phyloP scores from a whole-genome alignment of 2,329 filamentous ascomycete species.

The Colletotrichum tofieldiae region DNA sequence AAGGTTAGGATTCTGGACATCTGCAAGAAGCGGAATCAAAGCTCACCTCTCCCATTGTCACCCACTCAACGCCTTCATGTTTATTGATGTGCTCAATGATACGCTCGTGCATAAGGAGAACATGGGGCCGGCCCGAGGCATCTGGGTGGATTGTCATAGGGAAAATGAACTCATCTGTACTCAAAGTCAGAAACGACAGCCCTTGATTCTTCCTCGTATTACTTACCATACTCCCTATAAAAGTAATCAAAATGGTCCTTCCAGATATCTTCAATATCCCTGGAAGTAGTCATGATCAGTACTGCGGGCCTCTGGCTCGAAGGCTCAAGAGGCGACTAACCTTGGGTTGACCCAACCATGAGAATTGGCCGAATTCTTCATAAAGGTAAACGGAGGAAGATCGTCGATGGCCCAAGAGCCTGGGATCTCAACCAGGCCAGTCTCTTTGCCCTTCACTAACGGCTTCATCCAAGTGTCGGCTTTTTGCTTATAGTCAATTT shows the following conservation, averaged over 20 bases:
- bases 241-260: slow-evolving; percentile 80
- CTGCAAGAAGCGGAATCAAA: no score
- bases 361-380: slow-evolving; percentile 75
- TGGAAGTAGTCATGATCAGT: neutral
- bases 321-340: neutral
- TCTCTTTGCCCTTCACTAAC: slow-evolving; percentile 70
- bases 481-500: slow-evolving; percentile 76
- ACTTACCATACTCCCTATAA: slow-evolving; percentile 74
- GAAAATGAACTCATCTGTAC: slow-evolving; percentile 78
- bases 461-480: slow-evolving; percentile 79
- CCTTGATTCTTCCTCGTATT: no score
- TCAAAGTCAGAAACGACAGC: neutral
- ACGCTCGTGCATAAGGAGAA: slow-evolving; percentile 81
- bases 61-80: slow-evolving; percentile 74
- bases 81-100: slow-evolving; percentile 78
- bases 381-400: slow-evolving; percentile 80
- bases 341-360: slow-evolving; percentile 72
- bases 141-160: slow-evolving; percentile 85
- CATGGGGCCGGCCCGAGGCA: slow-evolving; percentile 80
- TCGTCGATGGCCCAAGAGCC: slow-evolving; percentile 77
- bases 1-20: neutral
- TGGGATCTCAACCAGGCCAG: slow-evolving; percentile 77
- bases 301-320: accelerated
- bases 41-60: slow-evolving; percentile 74
- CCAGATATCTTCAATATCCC: slow-evolving; percentile 76